Evolutionary conservation across 2,329 filamentous ascomycete species (phyloP), one percentile per base, ranked within the genome.

Genomic region (Canariomyces notabilis): DNA sequence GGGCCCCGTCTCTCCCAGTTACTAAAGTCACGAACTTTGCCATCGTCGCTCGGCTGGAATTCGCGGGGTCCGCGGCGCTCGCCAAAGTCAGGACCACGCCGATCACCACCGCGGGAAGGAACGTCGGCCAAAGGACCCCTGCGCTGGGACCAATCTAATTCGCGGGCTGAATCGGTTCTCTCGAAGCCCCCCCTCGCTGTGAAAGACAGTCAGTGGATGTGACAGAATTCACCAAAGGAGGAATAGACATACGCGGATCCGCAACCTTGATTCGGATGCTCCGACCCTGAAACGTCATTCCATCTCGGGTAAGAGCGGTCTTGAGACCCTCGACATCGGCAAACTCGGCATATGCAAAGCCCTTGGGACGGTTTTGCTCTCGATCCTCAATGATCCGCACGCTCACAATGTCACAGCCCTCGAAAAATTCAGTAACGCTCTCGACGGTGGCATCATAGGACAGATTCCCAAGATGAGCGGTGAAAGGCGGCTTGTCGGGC

Each of bases 261-360:
- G 93, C 94, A 64, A 98, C 84, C 74, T 90, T 96, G 65, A 97
- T 85, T 65, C 89, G 83, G 66, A 98, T 89, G 63, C 83, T 86
- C 58, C 93, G 85, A 58, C 89, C 89, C 66, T 94, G 85, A 67
- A 97, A 90, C 49, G 80, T 82, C 51, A 81, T 76, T 59, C 89
- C 87, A 61, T 90, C 90, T 53, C 93, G 78, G 49, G 82, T 80
- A 54, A 98, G 78, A 46, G 93, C 93, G 70, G 89, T 85, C 75
- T 95, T 94, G 61, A 98, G 74, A 49, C 91, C 91, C 40, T 97
- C 91, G 36, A 93, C 72, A 42, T 82, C 84, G 56, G 77, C 82
- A 62, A 98, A 98, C 68, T 98, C 93, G 56, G 95, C 91, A 66
- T 98, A 98, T 52, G 91, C 93, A 61, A 98, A 98, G 39, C 93